Conservation (phyloP, 1,139 yeast genomes). For the Kodamaea anthophila region DNA sequence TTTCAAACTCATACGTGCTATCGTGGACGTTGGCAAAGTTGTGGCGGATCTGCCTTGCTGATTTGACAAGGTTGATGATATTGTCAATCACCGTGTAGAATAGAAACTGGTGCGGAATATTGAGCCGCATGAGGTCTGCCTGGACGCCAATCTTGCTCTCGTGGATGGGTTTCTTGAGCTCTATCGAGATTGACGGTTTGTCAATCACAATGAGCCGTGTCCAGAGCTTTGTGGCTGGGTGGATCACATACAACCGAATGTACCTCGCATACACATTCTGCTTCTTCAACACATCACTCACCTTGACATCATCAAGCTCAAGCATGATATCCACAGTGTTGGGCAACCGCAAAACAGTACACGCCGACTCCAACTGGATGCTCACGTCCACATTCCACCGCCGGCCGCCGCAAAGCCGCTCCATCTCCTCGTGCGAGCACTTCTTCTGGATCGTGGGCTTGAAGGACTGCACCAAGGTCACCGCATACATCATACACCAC, state of each 20-base stretch:
- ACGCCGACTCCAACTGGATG: slow-evolving; percentile 33
- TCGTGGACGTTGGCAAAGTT: slow-evolving; percentile 42
- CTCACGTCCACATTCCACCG: slow-evolving; percentile 25
- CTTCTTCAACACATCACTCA: slow-evolving; percentile 24
- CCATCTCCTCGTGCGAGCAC: slow-evolving; percentile 24
- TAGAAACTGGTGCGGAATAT: slow-evolving; percentile 56
- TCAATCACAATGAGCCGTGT: slow-evolving; percentile 32
- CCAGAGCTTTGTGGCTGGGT: slow-evolving; percentile 49
- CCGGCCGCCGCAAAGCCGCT: slow-evolving; percentile 17
- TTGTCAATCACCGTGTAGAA: slow-evolving; percentile 66
- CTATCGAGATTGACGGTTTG: slow-evolving; percentile 29
- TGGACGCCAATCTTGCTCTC: slow-evolving; percentile 11
- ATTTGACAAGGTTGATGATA: slow-evolving; percentile 53
- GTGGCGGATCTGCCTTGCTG: slow-evolving; percentile 47
- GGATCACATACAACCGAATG: slow-evolving; percentile 45
- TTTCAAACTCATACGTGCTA: slow-evolving; percentile 32
- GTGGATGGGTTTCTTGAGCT: slow-evolving; percentile 10
- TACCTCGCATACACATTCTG: slow-evolving; percentile 28
- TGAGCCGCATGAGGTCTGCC: slow-evolving; percentile 27
- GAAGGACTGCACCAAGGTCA: slow-evolving; percentile 28
- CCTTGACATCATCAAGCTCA: slow-evolving; percentile 38
- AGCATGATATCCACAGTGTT: slow-evolving; percentile 45
- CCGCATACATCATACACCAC: slow-evolving; percentile 41
- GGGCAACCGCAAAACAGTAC: slow-evolving; percentile 45
- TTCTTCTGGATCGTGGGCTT: slow-evolving; percentile 29